Base-by-base conservation (phyloP, 345 rosid species). In the Citrus sp. region DNA sequence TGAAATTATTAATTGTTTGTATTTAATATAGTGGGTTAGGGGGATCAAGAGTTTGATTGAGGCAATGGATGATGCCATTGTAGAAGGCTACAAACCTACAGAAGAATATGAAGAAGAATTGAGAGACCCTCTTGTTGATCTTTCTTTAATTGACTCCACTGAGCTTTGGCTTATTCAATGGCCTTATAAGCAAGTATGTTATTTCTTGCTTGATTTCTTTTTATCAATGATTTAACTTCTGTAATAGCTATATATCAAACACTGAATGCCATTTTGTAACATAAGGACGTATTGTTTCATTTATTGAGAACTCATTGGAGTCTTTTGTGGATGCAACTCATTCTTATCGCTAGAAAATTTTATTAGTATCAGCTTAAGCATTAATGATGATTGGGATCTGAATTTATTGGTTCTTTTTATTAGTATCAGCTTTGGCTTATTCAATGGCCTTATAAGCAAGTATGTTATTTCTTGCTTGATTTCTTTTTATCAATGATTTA, bases 391-490 rank as follows among this genome's bases (percentile, higher is more conserved):
- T 8, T 65, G 3, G 7, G 72, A 63, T 37, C 18, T 72, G 38
- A 55, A 1, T n/a, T 34, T 2, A 62, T 38, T 77, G 30, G 4
- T 54, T 21, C 13, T 67, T 72, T 59, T 3, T 61, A 7, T 49
- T 51, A 28, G n/a, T n/a, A n/a, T n/a, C n/a, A 94, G 87, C 89
- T 93, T 71, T 92, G 95, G 94, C 92, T 95, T 27, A 27, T 27
- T 27, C 27, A 27, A 27, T 27, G 27, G 27, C 27, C 27, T 27
- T 27, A 27, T 65, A 81, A 85, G 67, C 90, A 85, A 67, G 97
- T 91, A 84, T 67, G 75, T 4, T 80, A 69, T 40, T 28, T 27
- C 40, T 12, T 72, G 13, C 38, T 12, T 22, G 21, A 4, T 25
- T 34, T 67, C 8, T 70, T 56, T 77, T 28, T 19, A 4, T 46